Base-by-base conservation (phyloP, 495 filamentous ascomycete genomes). In the Tuber microsphaerosporum region DNA sequence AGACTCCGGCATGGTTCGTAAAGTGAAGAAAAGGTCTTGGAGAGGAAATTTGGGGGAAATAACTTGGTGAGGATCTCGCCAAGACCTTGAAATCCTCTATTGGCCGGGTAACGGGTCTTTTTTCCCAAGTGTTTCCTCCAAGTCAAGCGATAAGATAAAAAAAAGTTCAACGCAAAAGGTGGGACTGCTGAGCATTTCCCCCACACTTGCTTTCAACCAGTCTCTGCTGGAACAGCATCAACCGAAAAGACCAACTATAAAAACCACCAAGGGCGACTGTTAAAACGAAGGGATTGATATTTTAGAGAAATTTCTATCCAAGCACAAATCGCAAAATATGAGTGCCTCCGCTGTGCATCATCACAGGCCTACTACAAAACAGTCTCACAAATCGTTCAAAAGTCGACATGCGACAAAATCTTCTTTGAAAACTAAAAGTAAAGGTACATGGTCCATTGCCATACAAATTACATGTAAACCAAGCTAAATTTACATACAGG, bases 351-450 rank as follows among this genome's bases (percentile, higher is more conserved):
- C 81, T 34, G 69, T 74, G 70, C 95, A 97, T 82, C 93, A 94
- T 80, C 95, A 99, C 85, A 89, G 94, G 80, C 91, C 90, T 81
- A 97, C 94, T 56, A 96, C 93, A 65, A 98, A 98, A 86, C 83
- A 86, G 68, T 82, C 87, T 79, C 89, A 97, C 84, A 99, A 99
- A 86, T 79, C 91, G 12, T 99, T 93, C 88, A 99, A 99, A 84
- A 92, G 92, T 48, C 89, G 90, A 77, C 92, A 97, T 86, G 89
- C 94, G 9, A 94, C 93, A 69, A 99, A 98, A 84, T 89, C 92
- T 74, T 87, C 91, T 41, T 83, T 97, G 76, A 93, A 93, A 79
- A 90, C 97, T 48, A 85, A 89, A 75, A 88, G 89, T 17, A 97
- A 97, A 86, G 95, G 93, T 94, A 85, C 73, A 81, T 45, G 65